A percentile compares a stretch with the other conserved stretches of the same genome.
phyloP scores from a whole-genome alignment of 2,329 filamentous ascomycete species.

The Pseudogymnoascus sp. region DNA sequence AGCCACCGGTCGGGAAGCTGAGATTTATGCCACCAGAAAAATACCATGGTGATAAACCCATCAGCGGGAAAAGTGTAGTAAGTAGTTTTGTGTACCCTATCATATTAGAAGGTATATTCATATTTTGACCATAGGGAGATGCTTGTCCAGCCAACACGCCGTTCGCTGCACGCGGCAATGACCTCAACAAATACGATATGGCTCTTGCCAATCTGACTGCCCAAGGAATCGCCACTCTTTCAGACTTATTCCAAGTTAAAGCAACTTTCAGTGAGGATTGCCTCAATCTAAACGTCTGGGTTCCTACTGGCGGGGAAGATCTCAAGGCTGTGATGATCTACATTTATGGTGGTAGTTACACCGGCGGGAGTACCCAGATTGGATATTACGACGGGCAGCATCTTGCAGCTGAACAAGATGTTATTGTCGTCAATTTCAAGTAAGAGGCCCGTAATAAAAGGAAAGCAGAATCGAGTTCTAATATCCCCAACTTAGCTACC shows the following conservation, averaged over 20 bases:
- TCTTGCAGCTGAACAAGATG: conserved; percentile 31
- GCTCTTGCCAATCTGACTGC: conserved; percentile 20
- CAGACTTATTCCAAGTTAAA: conserved; percentile 8
- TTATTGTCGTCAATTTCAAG: conserved; percentile 14
- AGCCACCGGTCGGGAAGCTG: conserved; percentile 32
- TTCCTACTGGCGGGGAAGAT: conserved; percentile 22
- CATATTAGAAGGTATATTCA: conserved; percentile 14
- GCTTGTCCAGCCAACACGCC: conserved; percentile 8
- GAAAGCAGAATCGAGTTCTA: not conserved
- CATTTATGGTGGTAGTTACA: conserved; percentile 38
- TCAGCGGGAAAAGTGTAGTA: conserved; percentile 23
- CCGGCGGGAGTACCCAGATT: conserved; percentile 32
- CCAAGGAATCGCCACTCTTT: conserved; percentile 15
- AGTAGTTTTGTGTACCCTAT: conserved; percentile 20
- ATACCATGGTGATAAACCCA: conserved; percentile 15
- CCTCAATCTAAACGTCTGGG: conserved; percentile 32
- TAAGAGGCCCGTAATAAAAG: conserved; percentile 22
- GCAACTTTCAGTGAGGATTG: conserved; percentile 27
- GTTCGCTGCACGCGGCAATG: conserved; percentile 5
- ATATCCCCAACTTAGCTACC: conserved; percentile 16
- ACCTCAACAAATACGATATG: conserved; percentile 11
- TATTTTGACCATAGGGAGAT: not conserved
- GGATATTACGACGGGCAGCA: conserved; percentile 37
- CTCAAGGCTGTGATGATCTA: conserved; percentile 39
- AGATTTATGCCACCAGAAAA: conserved; percentile 32